These are phyloP conservation scores for Leccinellum luteum DNA, from an alignment of 768 basidiomycete genomes.

Conservation along the genomic window DNA sequence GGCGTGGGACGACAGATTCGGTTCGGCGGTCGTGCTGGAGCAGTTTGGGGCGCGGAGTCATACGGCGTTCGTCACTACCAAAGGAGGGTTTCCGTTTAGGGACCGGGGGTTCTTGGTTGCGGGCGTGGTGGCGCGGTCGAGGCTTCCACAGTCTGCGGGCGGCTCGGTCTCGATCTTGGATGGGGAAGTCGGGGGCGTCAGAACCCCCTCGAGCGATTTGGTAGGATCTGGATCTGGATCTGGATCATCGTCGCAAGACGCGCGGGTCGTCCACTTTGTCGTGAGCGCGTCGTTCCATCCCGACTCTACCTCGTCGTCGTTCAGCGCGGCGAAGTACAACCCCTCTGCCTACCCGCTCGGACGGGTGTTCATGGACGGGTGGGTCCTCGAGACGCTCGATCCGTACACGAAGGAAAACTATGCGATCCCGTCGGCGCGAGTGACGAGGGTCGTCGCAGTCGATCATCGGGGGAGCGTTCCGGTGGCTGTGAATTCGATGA, in stretches of 20 bases:
- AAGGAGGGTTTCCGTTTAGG: constrained; percentile 86
- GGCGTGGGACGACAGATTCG: constrained; percentile 86
- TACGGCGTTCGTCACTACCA: constrained; percentile 70
- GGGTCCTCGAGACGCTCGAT: constrained; percentile 95
- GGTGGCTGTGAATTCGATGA: constrained; percentile 77
- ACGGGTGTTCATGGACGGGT: constrained; percentile 84
- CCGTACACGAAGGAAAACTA: constrained; percentile 94
- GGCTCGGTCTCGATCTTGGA: constrained; percentile 30
- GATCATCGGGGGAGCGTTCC: constrained; percentile 88
- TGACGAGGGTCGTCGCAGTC: constrained; percentile 78
- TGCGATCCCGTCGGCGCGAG: constrained; percentile 88
- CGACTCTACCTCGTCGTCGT: constrained; percentile 48
- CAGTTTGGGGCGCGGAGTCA: constrained; percentile 72
- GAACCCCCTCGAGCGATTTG: constrained; percentile 17
- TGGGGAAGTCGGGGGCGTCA: constrained; percentile 36
- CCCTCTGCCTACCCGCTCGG: constrained; percentile 71
- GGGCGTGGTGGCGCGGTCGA: constrained; percentile 65
- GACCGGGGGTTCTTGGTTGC: constrained; percentile 85
- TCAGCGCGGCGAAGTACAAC: constrained; percentile 71
- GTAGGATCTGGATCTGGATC: constrained; percentile 9
- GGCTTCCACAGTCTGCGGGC: constrained; percentile 34
- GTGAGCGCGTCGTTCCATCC: constrained; percentile 82
- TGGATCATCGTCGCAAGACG: constrained; percentile 32
- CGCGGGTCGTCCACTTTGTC: constrained; percentile 69
- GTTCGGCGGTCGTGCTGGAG: constrained; percentile 65